These are phyloP conservation scores for Ichthyophthirius multifiliis DNA, from an alignment of 169 alveolate species.

Conservation along the genomic window DNA sequence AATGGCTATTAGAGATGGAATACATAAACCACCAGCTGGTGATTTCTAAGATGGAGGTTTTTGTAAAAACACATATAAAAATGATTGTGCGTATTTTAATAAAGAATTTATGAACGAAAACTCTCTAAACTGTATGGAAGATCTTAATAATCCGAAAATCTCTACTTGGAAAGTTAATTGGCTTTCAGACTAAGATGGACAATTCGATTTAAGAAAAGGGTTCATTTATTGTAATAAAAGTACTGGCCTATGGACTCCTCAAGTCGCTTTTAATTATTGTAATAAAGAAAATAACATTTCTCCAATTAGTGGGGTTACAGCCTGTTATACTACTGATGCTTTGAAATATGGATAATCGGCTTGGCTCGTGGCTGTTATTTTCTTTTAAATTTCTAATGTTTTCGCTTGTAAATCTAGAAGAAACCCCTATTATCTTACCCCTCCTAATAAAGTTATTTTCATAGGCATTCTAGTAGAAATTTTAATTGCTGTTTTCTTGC, in stretches of 20 bases:
- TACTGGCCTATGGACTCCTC: background rate
- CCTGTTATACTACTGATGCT: conserved; percentile 84
- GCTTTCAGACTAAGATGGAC: background rate
- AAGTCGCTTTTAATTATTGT: background rate
- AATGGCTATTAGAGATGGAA: too few species aligned
- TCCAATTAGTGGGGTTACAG: background rate
- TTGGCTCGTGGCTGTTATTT: conserved; percentile 65
- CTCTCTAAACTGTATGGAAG: too few species aligned
- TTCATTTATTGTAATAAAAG: background rate
- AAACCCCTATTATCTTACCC: conserved; percentile 6
- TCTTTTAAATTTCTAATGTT: conserved; percentile 49
- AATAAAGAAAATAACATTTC: background rate
- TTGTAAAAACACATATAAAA: too few species aligned
- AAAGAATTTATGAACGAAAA: too few species aligned
- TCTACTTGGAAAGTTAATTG: background rate
- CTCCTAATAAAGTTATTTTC: conserved; percentile 24
- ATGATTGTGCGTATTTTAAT: too few species aligned
- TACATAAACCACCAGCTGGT: too few species aligned
- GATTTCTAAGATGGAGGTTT: too few species aligned
- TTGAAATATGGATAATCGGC: conserved; percentile 77
- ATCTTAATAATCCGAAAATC: too few species aligned
- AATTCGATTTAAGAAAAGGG: background rate
- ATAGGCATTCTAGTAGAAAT: conserved; percentile 55
- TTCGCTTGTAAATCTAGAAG: background rate
- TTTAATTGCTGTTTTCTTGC: conserved; percentile 40